Percentiles rank a stretch among this genome's conserved stretches.
These are phyloP conservation scores for Colletotrichum coccodes DNA, from an alignment of 2,329 filamentous ascomycete genomes.

Conservation along the genomic window DNA sequence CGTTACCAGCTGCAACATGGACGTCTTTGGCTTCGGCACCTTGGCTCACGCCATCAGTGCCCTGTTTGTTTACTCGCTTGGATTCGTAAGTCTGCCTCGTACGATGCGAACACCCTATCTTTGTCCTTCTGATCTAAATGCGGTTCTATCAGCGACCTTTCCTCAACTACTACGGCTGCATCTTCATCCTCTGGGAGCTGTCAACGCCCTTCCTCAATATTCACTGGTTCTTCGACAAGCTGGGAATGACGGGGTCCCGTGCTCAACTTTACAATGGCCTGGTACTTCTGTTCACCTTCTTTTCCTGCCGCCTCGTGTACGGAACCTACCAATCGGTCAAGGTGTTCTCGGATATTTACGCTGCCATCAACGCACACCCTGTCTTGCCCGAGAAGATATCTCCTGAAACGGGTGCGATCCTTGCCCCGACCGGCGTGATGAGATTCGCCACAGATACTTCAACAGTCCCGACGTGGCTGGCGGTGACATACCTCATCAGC, in stretches of 20 bases:
- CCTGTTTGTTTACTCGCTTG: constrained; percentile 78
- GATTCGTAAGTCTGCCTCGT: constrained; percentile 72
- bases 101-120: neutral
- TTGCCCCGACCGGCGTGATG: constrained; percentile 53
- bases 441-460: constrained; percentile 59
- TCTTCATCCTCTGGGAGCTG: constrained; percentile 89
- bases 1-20: constrained; percentile 73
- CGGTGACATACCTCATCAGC: constrained; percentile 71
- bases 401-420: constrained; percentile 36
- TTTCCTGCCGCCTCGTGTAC: constrained; percentile 80
- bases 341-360: constrained; percentile 77
- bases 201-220: constrained; percentile 87
- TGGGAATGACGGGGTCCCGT: constrained; percentile 79
- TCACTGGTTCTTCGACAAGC: constrained; percentile 93
- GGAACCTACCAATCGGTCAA: constrained; percentile 77
- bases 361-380: constrained; percentile 56
- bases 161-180: constrained; percentile 82
- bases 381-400: constrained; percentile 33
- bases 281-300: constrained; percentile 77
- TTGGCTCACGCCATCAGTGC: constrained; percentile 82
- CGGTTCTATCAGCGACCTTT: constrained; percentile 73
- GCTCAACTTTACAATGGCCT: constrained; percentile 83
- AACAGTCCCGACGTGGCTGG: constrained; percentile 76
- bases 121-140: constrained; percentile 10
- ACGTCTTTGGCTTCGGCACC: constrained; percentile 80